Percentiles rank a stretch among this genome's conserved stretches.
phyloP scores from a whole-genome alignment of 2,329 filamentous ascomycete genomes.

The Verruconis gallopava region DNA sequence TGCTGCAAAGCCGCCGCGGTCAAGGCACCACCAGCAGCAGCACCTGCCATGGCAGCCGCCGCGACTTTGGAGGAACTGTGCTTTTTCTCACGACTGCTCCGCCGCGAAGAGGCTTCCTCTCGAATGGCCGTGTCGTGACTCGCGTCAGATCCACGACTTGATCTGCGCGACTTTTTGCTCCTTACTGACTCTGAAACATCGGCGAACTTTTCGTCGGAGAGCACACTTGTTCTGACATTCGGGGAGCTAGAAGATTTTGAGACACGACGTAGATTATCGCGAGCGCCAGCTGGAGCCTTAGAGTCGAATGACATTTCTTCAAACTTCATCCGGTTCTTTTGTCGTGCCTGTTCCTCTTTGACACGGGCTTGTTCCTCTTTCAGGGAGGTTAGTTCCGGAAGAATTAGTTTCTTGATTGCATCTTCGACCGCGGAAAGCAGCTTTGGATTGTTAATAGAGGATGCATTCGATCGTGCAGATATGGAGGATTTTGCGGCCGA shows the following conservation, averaged over 20 bases:
- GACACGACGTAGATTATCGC: conserved; percentile 36
- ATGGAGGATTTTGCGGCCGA: conserved; percentile 44
- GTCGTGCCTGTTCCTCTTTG: conserved; percentile 77
- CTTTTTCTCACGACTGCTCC: conserved; percentile 39
- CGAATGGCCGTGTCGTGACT: conserved; percentile 15
- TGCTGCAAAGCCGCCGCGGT: conserved; percentile 51
- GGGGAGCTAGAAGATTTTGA: conserved; percentile 50
- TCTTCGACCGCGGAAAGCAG: conserved; percentile 86
- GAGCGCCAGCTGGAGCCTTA: conserved; percentile 27
- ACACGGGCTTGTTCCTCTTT: conserved; percentile 84
- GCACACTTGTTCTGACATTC: conserved; percentile 49
- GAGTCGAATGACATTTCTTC: conserved; percentile 50
- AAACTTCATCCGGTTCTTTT: conserved; percentile 57
- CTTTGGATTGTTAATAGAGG: conserved; percentile 85
- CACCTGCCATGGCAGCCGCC: conserved; percentile 39
- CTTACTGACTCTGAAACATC: conserved; percentile 42
- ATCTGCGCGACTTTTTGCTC: conserved; percentile 40
- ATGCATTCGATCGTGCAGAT: conserved; percentile 37
- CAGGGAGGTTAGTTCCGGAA: conserved; percentile 82
- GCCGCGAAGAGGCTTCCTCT: conserved; percentile 5
- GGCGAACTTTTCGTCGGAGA: conserved; percentile 45
- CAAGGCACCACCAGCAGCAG: conserved; percentile 40
- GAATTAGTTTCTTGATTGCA: conserved; percentile 74
- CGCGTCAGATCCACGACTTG: conserved; percentile 37
- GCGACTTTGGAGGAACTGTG: conserved; percentile 37